Evolutionary conservation across 1,139 yeast species (phyloP).

Genomic region (Meyerozyma sp.): DNA sequence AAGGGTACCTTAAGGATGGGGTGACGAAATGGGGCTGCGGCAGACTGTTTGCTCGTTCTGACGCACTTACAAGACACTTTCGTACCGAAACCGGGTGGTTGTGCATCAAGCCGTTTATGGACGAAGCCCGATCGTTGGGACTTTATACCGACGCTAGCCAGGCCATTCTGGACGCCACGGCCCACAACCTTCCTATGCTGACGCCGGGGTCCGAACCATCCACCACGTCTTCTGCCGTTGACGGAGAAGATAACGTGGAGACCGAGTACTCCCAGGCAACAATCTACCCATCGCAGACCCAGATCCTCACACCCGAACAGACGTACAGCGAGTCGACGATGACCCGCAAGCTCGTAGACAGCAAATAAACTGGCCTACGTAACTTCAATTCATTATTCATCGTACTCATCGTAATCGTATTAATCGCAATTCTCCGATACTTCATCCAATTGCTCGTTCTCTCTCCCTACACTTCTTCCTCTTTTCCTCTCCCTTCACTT

Average conservation of each 20-base stretch:
- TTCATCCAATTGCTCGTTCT: too few species aligned
- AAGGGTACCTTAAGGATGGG: slow-evolving; percentile 48
- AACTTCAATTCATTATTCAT: too few species aligned
- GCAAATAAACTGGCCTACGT: background rate
- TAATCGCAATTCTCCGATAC: too few species aligned
- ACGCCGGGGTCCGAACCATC: too few species aligned
- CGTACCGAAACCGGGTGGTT: slow-evolving; percentile 56
- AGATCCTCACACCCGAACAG: background rate
- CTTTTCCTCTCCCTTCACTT: background rate
- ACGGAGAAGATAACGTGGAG: background rate
- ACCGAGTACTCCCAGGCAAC: background rate
- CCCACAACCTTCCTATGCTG: background rate
- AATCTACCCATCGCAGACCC: background rate
- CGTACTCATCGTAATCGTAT: too few species aligned
- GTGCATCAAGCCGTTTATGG: slow-evolving; percentile 52
- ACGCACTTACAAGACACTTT: slow-evolving; percentile 54
- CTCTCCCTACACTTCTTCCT: too few species aligned
- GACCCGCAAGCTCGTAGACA: background rate
- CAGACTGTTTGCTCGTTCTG: slow-evolving; percentile 51
- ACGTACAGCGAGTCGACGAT: background rate
- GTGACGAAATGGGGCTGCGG: slow-evolving; percentile 56
- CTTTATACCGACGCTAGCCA: background rate
- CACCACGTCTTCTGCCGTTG: background rate
- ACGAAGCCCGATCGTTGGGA: slow-evolving; percentile 31
- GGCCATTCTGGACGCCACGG: background rate